Percentiles rank a stretch among this genome's conserved stretches.
These are phyloP conservation scores for Arthonia radiata DNA, from an alignment of 495 filamentous ascomycete genomes.

Conservation along the genomic window DNA sequence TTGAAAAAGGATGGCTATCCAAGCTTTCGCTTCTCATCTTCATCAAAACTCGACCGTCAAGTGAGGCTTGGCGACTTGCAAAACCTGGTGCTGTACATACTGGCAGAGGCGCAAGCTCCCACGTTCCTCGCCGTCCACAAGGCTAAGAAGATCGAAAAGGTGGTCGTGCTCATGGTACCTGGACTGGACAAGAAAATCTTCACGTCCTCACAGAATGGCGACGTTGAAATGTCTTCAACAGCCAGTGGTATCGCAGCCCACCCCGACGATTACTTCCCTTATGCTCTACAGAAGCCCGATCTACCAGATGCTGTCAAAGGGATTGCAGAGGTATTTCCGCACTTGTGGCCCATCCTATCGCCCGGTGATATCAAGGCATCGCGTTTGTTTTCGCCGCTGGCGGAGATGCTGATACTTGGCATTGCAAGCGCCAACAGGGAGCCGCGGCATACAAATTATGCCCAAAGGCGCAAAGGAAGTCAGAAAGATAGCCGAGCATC, in stretches of 20 bases:
- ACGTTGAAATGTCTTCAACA: neutral
- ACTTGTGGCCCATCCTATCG: conserved; percentile 71
- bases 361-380: conserved; percentile 60
- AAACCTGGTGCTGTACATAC: conserved; percentile 59
- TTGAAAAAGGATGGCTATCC: too few relatives aligned
- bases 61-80: conserved; percentile 64
- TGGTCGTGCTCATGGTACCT: conserved; percentile 83
- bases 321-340: conserved; percentile 59
- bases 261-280: conserved; percentile 47
- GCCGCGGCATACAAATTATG: too few relatives aligned
- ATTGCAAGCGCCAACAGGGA: too few relatives aligned
- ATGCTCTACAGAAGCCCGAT: conserved; percentile 28
- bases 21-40: too few relatives aligned
- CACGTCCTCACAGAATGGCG: conserved; percentile 24
- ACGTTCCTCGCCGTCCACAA: conserved; percentile 71
- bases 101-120: conserved; percentile 60
- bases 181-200: conserved; percentile 82
- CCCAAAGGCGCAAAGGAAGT: too few relatives aligned
- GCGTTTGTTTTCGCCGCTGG: conserved; percentile 62
- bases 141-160: conserved; percentile 49
- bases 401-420: conserved; percentile 56
- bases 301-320: conserved; percentile 39
- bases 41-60: too few relatives aligned
- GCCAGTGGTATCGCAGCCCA: neutral
- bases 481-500: too few relatives aligned